Base-by-base conservation (phyloP, 2,329 filamentous ascomycete species). In the Venturia asperata region DNA sequence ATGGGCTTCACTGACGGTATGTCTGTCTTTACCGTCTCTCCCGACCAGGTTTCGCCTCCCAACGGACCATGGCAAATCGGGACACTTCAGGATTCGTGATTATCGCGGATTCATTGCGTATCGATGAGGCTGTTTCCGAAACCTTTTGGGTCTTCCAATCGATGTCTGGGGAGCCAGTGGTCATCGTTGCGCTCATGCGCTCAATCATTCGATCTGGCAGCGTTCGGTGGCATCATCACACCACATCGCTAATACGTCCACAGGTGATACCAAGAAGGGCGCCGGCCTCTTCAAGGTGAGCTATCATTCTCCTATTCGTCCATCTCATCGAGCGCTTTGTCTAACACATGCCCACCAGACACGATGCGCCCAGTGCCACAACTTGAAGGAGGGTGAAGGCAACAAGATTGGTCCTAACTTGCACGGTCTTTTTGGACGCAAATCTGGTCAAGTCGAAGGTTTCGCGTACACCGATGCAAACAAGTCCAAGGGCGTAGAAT, bases 381-480 rank as follows among this genome's bases (percentile, higher is more conserved):
- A 91, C 80, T 83, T 96, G 78, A 92, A 95, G 81, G 85, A 83
- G 70, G 89, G 85, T 74, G 94, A 93, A 81, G 86, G 87, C 81
- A 96, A 97, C 91, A 97, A 97, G 88, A 91, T 96, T 80, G 94
- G 94, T 77, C 94, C 94, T 75, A 92, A 92, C 78, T 88, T 99
- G 74, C 87, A 95, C 88, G 94, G 94, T 78, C 91, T 99, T 72
- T 99, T 96, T 79, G 94, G 94, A 80, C 93, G 94, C 79, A 90
- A 96, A 85, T 91, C 90, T 70, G 94, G 94, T 74, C 85, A 88
- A 77, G 91, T 95, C 73, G 89, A 91, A 60, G 93, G 94, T 71
- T 99, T 89, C 87, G 83, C 91, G 77, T 99, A 97, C 88, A 96
- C 94, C 80, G 94, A 99, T 77, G 94, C 93, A 86, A 99, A 99